Evolutionary conservation across 176 grass and related monocot species (phyloP), one percentile per base, ranked within the genome.

Genomic region (Elaeis guineensis): DNA sequence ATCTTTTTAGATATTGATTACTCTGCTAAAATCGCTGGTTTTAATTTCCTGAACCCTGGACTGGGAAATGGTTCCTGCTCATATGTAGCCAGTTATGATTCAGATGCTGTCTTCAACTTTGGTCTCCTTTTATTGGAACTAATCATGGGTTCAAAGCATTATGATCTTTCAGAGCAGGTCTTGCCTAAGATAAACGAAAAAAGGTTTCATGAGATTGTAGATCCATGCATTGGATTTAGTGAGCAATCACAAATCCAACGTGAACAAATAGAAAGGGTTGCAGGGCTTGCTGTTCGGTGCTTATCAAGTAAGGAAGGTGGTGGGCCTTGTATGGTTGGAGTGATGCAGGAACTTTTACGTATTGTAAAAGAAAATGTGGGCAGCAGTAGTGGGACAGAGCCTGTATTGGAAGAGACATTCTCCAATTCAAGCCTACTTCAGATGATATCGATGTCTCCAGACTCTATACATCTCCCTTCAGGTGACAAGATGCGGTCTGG

Each of bases 371-470:
- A 85, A 25, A 80, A 80, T 61, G 80, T 83, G 17, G 81, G 88
- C 62, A 86, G 84, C 59, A 89, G 87, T 70, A 98, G 84, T 60
- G 85, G 80, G 66, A 86, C 86, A 39, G 93, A 98, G 71, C 88
- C 91, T 39, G 75, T 84, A 0, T 75, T 92, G 15, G 87, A 98
- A 62, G 84, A 86, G 57, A 89, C 88, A 3, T 92, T 92, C 69
- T 98, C 87, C 0, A 92, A 77, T 69, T 98, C 87, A 1, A 92
- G 93, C 80, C 79, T 98, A 21, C 79, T 92, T 50, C 93, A 92
- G 76, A 98, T 97, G 87, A 90, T 91, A 75, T 98, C 87, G 16
- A 98, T 86, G 84, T 98, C 93, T 65, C 87, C 88, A 5, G 93
- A 98, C n/a, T 76, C 82, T 0, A 59, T 86, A 51, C 73, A 68